A percentile compares a stretch with the other conserved stretches of the same genome.
Evolutionary conservation across 2,329 filamentous ascomycete genomes (phyloP).

Genomic region (Calycina marina): DNA sequence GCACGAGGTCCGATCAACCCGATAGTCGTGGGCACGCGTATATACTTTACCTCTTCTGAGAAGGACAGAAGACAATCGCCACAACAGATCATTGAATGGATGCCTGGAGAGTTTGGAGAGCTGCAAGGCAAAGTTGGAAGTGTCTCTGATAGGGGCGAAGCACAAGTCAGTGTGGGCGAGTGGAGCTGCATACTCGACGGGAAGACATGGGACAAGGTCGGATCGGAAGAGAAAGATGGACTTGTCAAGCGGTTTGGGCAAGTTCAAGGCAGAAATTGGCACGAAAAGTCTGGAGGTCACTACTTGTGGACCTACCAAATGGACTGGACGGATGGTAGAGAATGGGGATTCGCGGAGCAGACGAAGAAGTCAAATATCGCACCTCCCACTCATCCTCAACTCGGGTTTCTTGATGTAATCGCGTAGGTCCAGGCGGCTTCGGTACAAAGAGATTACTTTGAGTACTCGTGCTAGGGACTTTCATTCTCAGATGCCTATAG

Average conservation of each 20-base stretch:
- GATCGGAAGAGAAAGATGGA: conserved; percentile 27
- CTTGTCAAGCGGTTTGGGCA: conserved; percentile 32
- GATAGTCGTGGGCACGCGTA: conserved; percentile 42
- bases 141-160: conserved; percentile 32
- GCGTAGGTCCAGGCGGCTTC: conserved; percentile 26
- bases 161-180: conserved; percentile 38
- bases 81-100: conserved; percentile 33
- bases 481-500: background rate
- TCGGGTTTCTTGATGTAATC: conserved; percentile 25
- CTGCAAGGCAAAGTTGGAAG: conserved; percentile 32
- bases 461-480: background rate
- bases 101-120: conserved; percentile 28
- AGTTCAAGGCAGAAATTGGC: conserved; percentile 32
- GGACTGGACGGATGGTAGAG: conserved; percentile 44
- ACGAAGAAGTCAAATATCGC: conserved; percentile 29
- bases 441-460: conserved; percentile 17
- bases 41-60: conserved; percentile 43
- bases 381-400: conserved; percentile 25
- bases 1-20: conserved; percentile 24
- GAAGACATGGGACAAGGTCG: conserved; percentile 33
- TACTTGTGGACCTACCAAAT: conserved; percentile 49
- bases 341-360: conserved; percentile 43
- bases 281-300: conserved; percentile 33
- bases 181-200: conserved; percentile 41
- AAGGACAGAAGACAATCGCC: conserved; percentile 35